Base-by-base conservation (phyloP, 2,329 filamentous ascomycete genomes). In the Torrubiella hemipterigena region DNA sequence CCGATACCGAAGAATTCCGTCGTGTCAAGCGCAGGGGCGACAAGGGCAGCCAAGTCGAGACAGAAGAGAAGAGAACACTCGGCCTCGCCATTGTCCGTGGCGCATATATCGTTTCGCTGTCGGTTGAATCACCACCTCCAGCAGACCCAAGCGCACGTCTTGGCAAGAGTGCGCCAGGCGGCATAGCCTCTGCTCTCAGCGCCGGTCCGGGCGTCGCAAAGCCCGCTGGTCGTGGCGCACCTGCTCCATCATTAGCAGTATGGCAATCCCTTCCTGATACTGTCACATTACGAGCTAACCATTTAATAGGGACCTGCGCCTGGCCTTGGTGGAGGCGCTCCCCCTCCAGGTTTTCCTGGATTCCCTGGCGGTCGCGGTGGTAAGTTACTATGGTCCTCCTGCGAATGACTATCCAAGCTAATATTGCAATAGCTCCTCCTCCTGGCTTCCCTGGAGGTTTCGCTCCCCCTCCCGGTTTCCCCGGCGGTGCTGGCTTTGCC, bases 1-100 rank as follows among this genome's bases (percentile, higher is more conserved):
- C 89, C 60, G 91, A 98, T 53, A 96, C 91, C 45, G 91, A 98
- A 72, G 89, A 96, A 59, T 95, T 94, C 60, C 82, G 87, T 55
- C 81, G 81, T 53, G 79, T 89, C 40, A 93, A 91, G 67, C 75
- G 82, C 59, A 89, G 81, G 66, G 74, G 79, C 47, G 69, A 74
- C 46, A 93, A 91, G 64, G 67, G 76, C 42, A 68, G 69, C 34
- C 69, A 81, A 29, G 70, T 93, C 46, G 86, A 95, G 62, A 77
- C 81, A 11, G 89, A 98, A 62, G 91, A 96, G 64, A 96, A 96
- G 70, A 81, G 91, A 49, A 93, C 86, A n/a, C 74, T 98, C 21
- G 91, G 91, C 35, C 69, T 98, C 42, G 87, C 84, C 13, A 98
- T 98, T 46, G 75, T 98, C 40, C 85, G 91, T 48, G 91, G 91